These are phyloP conservation scores for Nemania serpens DNA, from an alignment of 2,329 filamentous ascomycete species.

Conservation along the genomic window DNA sequence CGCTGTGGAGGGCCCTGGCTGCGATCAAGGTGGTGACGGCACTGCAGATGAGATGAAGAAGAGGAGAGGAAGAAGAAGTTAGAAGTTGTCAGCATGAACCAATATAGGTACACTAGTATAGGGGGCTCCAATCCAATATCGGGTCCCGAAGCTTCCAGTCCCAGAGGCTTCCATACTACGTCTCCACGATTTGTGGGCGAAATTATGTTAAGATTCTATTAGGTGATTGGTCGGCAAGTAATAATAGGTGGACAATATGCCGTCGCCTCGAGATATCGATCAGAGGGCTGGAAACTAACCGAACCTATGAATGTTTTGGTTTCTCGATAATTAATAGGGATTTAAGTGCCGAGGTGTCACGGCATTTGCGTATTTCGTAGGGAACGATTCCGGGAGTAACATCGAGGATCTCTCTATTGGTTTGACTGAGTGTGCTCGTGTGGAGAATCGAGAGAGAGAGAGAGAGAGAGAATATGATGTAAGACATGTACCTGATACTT, in stretches of 20 bases:
- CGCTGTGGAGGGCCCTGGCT: too few relatives aligned
- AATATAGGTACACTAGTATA: too few relatives aligned
- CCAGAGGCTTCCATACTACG: too few relatives aligned
- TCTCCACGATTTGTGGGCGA: too few relatives aligned
- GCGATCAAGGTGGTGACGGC: too few relatives aligned
- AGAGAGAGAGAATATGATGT: constrained; percentile 15
- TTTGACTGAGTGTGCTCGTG: neutral
- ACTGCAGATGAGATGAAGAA: too few relatives aligned
- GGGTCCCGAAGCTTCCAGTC: too few relatives aligned
- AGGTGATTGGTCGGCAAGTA: neutral
- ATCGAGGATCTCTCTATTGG: constrained; percentile 7
- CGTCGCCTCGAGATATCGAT: constrained; percentile 3
- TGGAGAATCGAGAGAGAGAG: neutral
- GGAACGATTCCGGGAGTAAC: constrained; percentile 6
- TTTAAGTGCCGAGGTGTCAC: constrained; percentile 8
- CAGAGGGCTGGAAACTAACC: neutral
- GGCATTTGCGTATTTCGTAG: constrained; percentile 14
- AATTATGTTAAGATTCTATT: too few relatives aligned
- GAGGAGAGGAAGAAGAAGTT: too few relatives aligned
- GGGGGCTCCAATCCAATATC: too few relatives aligned
- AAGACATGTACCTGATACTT: neutral
- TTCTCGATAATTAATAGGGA: neutral
- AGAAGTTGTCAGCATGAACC: too few relatives aligned
- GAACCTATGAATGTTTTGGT: too few relatives aligned
- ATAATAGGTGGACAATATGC: neutral